Base-by-base conservation (phyloP, 2,329 filamentous ascomycete species). In the Trichoderma hamatum region DNA sequence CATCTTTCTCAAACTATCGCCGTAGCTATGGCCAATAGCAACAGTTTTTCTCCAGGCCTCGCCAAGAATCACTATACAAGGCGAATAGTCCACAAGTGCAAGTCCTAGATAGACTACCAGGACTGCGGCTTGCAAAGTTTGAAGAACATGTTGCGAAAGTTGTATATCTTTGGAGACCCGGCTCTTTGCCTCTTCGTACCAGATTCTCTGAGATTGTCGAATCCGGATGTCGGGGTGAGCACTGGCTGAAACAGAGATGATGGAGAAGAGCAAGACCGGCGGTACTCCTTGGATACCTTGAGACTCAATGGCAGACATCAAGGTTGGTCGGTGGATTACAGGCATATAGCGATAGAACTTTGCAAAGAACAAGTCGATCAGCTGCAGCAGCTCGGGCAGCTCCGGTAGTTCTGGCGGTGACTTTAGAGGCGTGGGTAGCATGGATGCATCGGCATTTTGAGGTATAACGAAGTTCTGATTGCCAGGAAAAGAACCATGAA, bases 11-110 rank as follows among this genome's bases (percentile, higher is more conserved):
- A 34, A 26, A 2, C 59, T 56, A 26, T 73, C 72, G 11, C 68
- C 58, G 6, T 71, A 70, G 39, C 64, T 73, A 51, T 66, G 73
- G 24, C 73, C 74, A 10, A 70, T 69, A 11, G 70, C 70, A 19
- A 73, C 73, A 5, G 73, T 72, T 52, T 73, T 73, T 19, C 73
- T 71, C 74, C 75, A 76, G 3, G 73, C 73, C 30, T 75, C 71
- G 5, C 71, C 72, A 1, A 75, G 71, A 19, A 74, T 36, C 10
- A 74, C 54, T 70, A 72, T 73, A 3, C 72, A 67, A 3, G 68
- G 59, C 1, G 73, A 63, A 54, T 70, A 74, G 34, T 76, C 73
- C 5, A 66, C 70, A 19, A 70, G 26, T 2, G 73, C 56, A 7
- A 72, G 63, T 3, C 72, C 62, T n/a, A 74, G 72, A 24, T 73